Evolutionary conservation across 257 asterid species (phyloP), one percentile per base, ranked within the genome.

Genomic region (Verbascum thapsus): DNA sequence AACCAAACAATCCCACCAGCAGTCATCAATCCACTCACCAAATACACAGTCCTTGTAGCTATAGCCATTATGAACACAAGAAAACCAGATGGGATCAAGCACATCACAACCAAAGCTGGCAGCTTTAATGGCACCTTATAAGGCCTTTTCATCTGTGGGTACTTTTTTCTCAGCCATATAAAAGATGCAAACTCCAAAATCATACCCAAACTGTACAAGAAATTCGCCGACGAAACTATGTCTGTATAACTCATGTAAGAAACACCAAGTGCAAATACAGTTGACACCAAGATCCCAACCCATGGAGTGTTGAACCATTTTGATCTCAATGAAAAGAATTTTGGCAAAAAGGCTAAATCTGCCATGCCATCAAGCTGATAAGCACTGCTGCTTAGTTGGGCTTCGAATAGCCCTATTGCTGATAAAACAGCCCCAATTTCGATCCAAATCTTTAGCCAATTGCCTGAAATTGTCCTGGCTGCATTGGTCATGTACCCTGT

Each of bases 181-280:
- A 79, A 83, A 3, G 91, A 77, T 0, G 81, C 74, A 7, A 87
- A 87, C 39, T 87, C 95, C 13, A 87, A 42, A 26, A 87, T 5
- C 95, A 84, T 87, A n/a, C 95, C 95, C 42, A 82, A 42, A 11
- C 88, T 80, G 9, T 85, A 87, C 74, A 82, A 41, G 68, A 87
- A 85, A 66, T 87, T 87, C n/a, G 79, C 94, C 3, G 82, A 70
- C 0, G 88, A 77, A 1, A 87, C 64, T 0, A 85, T 72, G 3
- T 77, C 78, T 0, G 78, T n/a, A 30, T 68, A 84, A 11, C 62
- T 22, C 69, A 87, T 26, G 65, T 26, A 80, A 1, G 90, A 76
- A 40, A 85, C 76, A 0, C 65, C 76, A 10, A 87, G 55, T 0
- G 92, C 74, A 3, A 82, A 59, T 16, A 62, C 8, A 0, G 94